Base-by-base conservation (phyloP, 108 stramenopile species). In the Skeletonema marinoi region DNA sequence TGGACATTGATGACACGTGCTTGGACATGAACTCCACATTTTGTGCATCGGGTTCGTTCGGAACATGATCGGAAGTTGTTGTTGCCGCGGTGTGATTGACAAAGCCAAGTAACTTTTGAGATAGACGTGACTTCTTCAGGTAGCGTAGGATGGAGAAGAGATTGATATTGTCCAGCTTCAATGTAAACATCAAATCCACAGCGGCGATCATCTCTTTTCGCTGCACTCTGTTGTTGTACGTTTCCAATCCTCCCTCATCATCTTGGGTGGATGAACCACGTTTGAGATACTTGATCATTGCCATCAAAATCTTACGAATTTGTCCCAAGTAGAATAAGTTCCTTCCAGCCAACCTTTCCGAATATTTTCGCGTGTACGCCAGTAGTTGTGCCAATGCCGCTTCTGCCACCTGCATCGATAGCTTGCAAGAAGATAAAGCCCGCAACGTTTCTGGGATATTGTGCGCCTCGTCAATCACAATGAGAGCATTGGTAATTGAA, bases 391-490 rank as follows among this genome's bases (percentile, higher is more conserved):
- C 59, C 25, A 80, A 19, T 29, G 92, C 91, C 10, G 74, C 78
- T 62, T 86, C 78, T 8, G 78, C 70, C 16, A 88, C 74, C 21
- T 78, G 44, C 30, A 91, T 58, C 5, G 88, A 70, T 51, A 95
- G 19, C 59, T 65, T 58, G 31, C 83, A 82, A 25, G 89, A 87
- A 39, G 86, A 83, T 35, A 95, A 35, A 21, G 48, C 38, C 7
- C 88, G 65, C 41, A 97, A 62, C 17, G 97, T 92, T 69, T 96
- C 96, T 10, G 96, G 93, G 29, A 99, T 38, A 78, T 99, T 99
- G 75, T 99, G 99, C 5, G 98, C 99, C 78, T 99, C 99, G 74
- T 99, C 99, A 42, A 98, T 73, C 16, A 99, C 75, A 8, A 99
- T 90, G 10, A 99, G 78, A 10, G 84, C 86, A 63, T 91, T 85